phyloP scores from a whole-genome alignment of 1,139 yeast species.

The Yamadazyma sp. region DNA sequence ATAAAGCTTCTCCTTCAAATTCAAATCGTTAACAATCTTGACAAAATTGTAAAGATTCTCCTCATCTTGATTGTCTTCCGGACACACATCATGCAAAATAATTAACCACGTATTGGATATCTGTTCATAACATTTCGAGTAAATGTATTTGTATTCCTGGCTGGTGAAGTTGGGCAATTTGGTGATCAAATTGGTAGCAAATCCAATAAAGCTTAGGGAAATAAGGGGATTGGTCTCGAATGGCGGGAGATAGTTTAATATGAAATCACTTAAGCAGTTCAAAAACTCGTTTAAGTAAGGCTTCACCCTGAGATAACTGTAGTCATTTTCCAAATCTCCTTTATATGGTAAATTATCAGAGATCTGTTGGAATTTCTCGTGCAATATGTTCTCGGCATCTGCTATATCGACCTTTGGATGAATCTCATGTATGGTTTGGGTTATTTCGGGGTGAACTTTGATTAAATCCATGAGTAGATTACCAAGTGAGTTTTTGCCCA shows the following conservation, averaged over 20 bases:
- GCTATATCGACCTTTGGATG: conserved; percentile 61
- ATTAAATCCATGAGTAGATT: conserved; percentile 53
- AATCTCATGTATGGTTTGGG: conserved; percentile 47
- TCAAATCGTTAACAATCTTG: conserved; percentile 33
- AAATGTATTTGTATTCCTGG: conserved; percentile 71
- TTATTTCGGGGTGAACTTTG: conserved; percentile 61
- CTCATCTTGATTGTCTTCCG: conserved; percentile 11
- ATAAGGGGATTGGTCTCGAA: conserved; percentile 55
- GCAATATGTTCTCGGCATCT: conserved; percentile 52
- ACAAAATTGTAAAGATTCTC: conserved; percentile 29
- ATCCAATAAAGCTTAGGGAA: conserved; percentile 67
- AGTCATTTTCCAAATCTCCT: conserved; percentile 73
- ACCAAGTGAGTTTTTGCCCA: conserved; percentile 58
- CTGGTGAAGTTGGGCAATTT: conserved; percentile 73
- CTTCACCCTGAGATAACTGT: conserved; percentile 83
- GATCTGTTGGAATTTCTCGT: conserved; percentile 47
- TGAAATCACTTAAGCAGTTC: conserved; percentile 75
- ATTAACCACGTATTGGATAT: conserved; percentile 75
- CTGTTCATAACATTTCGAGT: conserved; percentile 75
- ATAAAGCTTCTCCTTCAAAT: conserved; percentile 47
- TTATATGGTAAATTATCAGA: conserved; percentile 65
- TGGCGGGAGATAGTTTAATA: conserved; percentile 79
- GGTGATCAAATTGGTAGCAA: conserved; percentile 62
- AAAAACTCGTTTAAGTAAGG: conserved; percentile 74
- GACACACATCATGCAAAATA: conserved; percentile 46